phyloP scores from a whole-genome alignment of 2,329 filamentous ascomycete genomes.

The Sclerotinia borealis region DNA sequence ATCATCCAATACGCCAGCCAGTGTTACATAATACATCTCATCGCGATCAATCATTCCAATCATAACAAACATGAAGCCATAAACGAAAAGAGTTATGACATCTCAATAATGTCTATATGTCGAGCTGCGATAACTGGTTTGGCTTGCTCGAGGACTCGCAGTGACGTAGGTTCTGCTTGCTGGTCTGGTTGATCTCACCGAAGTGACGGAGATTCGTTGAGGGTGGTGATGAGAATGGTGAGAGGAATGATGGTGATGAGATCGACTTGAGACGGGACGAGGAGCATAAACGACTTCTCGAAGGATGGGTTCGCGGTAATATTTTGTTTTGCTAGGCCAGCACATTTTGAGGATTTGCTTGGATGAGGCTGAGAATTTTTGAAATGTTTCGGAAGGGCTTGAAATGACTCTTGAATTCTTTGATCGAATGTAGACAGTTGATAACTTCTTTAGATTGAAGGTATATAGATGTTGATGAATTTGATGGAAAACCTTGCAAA shows the following conservation, averaged over 20 bases:
- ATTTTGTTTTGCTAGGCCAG: slow-evolving; percentile 1
- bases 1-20: not conserved
- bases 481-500: not conserved
- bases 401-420: not conserved
- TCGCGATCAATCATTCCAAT: not conserved
- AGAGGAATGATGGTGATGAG: not conserved
- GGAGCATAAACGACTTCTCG: slow-evolving; percentile 1
- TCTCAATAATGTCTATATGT: not conserved
- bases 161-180: not conserved
- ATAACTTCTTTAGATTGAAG: not conserved
- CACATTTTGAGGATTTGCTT: not conserved
- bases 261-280: not conserved
- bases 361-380: not conserved
- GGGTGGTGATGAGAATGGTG: not conserved
- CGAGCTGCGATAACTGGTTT: not conserved
- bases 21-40: not conserved
- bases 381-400: not conserved
- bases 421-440: not conserved
- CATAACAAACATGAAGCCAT: not conserved
- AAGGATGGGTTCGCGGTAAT: not conserved
- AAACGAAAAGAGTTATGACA: not conserved
- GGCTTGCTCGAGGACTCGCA: not conserved
- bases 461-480: not conserved
- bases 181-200: not conserved
- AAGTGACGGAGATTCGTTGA: not conserved